Conservation (phyloP, 352 stramenopile species). For the Blastocystis sp. region DNA sequence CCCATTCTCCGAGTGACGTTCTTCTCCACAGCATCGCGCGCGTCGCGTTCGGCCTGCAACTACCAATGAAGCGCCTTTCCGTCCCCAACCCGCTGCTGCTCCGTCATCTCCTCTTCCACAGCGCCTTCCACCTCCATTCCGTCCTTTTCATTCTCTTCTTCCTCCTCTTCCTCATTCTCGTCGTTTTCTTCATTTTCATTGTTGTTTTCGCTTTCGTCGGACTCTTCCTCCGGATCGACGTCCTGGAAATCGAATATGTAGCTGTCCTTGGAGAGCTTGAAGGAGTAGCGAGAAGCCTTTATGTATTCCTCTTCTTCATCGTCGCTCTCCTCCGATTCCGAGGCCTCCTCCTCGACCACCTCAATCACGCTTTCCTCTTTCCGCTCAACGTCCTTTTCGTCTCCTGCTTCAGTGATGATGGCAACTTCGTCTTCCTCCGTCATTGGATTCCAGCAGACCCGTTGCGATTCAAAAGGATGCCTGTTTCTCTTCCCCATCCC, state of each 20-base stretch:
- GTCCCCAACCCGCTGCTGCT: conserved; percentile 28
- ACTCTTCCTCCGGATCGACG: conserved; percentile 38
- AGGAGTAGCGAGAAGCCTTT: conserved; percentile 38
- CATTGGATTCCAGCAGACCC: not conserved
- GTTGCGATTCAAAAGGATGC: not conserved
- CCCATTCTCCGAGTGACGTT: conserved; percentile 63
- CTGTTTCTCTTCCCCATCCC: too few relatives aligned
- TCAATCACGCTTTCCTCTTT: conserved; percentile 31
- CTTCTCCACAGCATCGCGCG: conserved; percentile 35
- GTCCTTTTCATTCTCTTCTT: conserved; percentile 57
- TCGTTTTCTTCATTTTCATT: conserved; percentile 29
- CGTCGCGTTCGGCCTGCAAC: conserved; percentile 35
- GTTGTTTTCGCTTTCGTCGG: conserved; percentile 5
- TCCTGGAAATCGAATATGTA: conserved; percentile 67
- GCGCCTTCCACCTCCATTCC: conserved; percentile 34
- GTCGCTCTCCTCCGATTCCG: not conserved
- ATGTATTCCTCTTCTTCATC: conserved; percentile 53
- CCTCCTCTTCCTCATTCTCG: conserved; percentile 46
- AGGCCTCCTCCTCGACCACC: not conserved
- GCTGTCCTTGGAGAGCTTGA: conserved; percentile 5
- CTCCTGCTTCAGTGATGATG: conserved; percentile 25
- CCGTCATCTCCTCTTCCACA: conserved; percentile 49
- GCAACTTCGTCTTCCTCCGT: conserved; percentile 33
- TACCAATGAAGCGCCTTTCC: not conserved
- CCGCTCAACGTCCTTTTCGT: not conserved